These are phyloP conservation scores for Hypoxylon lenormandii DNA, from an alignment of 495 filamentous ascomycete genomes.

Conservation along the genomic window DNA sequence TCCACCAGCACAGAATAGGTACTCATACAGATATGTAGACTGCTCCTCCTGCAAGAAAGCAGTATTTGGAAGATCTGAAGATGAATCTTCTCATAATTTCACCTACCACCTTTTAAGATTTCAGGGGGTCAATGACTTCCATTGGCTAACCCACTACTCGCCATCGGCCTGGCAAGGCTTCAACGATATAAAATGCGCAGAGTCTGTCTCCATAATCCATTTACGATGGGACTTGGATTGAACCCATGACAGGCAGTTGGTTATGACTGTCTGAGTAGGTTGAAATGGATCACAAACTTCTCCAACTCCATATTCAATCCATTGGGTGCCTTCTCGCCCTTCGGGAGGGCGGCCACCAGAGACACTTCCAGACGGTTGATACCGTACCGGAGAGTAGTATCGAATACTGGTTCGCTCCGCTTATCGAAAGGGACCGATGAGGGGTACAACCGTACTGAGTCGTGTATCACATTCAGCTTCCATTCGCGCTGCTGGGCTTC, in stretches of 20 bases:
- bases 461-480: conserved; percentile 72
- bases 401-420: conserved; percentile 66
- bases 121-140: neutral
- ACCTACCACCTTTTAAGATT: too few relatives aligned
- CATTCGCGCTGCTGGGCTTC: conserved; percentile 69
- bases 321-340: conserved; percentile 64
- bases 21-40: neutral
- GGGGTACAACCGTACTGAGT: conserved; percentile 57
- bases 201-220: neutral
- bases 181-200: neutral
- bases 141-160: neutral
- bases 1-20: conserved; percentile 9
- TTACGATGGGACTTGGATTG: neutral
- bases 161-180: neutral
- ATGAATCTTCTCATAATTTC: too few relatives aligned
- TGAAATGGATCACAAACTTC: conserved; percentile 72
- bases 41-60: neutral
- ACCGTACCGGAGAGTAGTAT: conserved; percentile 69
- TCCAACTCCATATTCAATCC: conserved; percentile 75
- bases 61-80: too few relatives aligned
- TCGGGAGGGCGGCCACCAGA: conserved; percentile 71
- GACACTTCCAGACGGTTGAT: conserved; percentile 75
- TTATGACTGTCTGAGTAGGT: conserved; percentile 57
- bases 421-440: conserved; percentile 36
- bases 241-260: neutral